A percentile compares a stretch with the other conserved stretches of the same genome.
phyloP scores from a whole-genome alignment of 495 filamentous ascomycete species.

The Sphaerosporella brunnea region DNA sequence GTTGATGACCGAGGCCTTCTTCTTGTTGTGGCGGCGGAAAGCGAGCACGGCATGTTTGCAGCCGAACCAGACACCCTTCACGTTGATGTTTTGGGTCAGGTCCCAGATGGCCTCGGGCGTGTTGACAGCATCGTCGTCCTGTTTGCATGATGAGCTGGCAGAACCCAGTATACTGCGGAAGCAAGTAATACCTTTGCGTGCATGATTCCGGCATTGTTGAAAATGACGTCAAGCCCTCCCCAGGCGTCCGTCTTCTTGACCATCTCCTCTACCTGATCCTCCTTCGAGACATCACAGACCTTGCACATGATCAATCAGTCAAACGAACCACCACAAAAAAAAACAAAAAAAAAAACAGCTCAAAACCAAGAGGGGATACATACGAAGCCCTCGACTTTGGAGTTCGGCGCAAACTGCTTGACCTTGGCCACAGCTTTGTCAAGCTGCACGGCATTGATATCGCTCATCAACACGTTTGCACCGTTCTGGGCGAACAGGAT shows the following conservation, averaged over 20 bases:
- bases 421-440: slow-evolving; percentile 51
- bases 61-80: slow-evolving; percentile 96
- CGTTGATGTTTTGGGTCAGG: slow-evolving; percentile 82
- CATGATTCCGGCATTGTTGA: slow-evolving; percentile 99
- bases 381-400: slow-evolving; percentile 43
- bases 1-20: slow-evolving; percentile 70
- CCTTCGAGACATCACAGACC: slow-evolving; percentile 38
- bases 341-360: neutral
- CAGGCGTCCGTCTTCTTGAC: slow-evolving; percentile 43
- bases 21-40: slow-evolving; percentile 65
- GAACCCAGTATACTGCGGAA: neutral
- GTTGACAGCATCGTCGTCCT: slow-evolving; percentile 64
- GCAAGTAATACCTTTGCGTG: slow-evolving; percentile 39
- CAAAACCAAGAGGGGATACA: slow-evolving; percentile 6
- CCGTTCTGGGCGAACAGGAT: slow-evolving; percentile 87
- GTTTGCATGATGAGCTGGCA: neutral
- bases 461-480: slow-evolving; percentile 68
- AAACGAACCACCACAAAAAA: neutral
- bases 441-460: slow-evolving; percentile 59
- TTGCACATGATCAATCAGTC: slow-evolving; percentile 14
- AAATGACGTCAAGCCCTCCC: slow-evolving; percentile 90
- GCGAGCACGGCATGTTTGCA: slow-evolving; percentile 80
- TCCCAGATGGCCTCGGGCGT: slow-evolving; percentile 92
- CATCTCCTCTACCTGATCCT: slow-evolving; percentile 9
- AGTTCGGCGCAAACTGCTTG: slow-evolving; percentile 48